Conservation (phyloP, 2,329 filamentous ascomycete species). For the Claviceps capensis region DNA sequence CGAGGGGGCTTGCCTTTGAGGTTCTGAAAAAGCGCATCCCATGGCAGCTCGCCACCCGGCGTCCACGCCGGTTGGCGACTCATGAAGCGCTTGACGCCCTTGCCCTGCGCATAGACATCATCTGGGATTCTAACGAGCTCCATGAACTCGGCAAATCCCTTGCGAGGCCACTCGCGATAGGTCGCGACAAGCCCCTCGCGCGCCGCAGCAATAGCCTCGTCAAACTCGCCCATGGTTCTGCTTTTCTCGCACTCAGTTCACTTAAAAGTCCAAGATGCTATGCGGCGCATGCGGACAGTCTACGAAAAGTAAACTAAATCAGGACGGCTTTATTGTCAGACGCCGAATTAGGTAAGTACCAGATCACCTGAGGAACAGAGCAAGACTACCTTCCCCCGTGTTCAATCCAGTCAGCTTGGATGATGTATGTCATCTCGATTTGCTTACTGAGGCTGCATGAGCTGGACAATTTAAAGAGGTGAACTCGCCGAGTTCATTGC, state of each 20-base stretch:
- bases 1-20: constrained; percentile 8
- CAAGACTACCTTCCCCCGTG: background rate
- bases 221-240: constrained; percentile 1
- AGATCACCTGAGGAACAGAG: background rate
- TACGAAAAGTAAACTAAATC: background rate
- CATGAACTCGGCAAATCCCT: constrained; percentile 18
- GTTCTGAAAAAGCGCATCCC: constrained; percentile 10
- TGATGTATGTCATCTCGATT: background rate
- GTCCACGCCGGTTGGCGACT: constrained; percentile 21
- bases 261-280: background rate
- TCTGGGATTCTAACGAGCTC: constrained; percentile 13
- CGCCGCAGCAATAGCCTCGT: constrained; percentile 1
- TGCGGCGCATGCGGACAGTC: background rate
- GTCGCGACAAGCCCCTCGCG: background rate
- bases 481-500: too few relatives aligned
- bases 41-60: constrained; percentile 18
- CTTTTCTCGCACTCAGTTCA: background rate
- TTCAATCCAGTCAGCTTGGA: background rate
- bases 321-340: background rate
- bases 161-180: constrained; percentile 8
- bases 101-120: background rate
- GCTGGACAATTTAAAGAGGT: background rate
- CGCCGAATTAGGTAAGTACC: background rate
- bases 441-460: background rate
- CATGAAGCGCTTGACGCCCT: constrained; percentile 13